Base-by-base conservation (phyloP, 805 yeast species). In the Lachancea sp. region DNA sequence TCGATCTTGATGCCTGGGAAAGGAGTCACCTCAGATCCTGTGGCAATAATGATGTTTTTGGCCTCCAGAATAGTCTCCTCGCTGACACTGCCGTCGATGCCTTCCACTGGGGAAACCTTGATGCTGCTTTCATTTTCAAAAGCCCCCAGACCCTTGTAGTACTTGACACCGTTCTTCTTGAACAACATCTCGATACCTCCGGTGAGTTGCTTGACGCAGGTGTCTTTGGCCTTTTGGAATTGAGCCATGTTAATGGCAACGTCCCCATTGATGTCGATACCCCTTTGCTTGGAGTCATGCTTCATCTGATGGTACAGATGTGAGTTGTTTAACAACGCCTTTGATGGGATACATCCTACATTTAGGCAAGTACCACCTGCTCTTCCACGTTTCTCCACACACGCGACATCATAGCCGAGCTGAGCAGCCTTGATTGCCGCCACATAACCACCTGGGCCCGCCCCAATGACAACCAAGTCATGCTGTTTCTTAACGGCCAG, bases 391-490 rank as follows among this genome's bases (percentile, higher is more conserved):
- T 87, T 88, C 68, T 92, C 99, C 51, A 92, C 72, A 76, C 98
- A 92, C 25, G 97, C 98, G 41, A 96, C 87, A 67, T 89, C 81
- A 55, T 73, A 75, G 30, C 97, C 97, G 46, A 89, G 74, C 72
- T 92, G 99, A 37, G 98, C 98, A 45, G 96, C 96, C 68, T 87
- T 90, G 66, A 92, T 92, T 58, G 99, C 98, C 41, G 97, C 97
- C 55, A 92, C 92, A 65, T 92, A 92, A 48, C 99, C 99, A 67
- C 97, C 99, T 53, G 99, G 99, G 45, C 99, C 99, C 56, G 97
- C 97, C 54, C 99, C 99, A 60, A 92, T 83, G 55, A 92, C 86
- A 41, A 90, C 95, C 41, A 92, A 77, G 59, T 92, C 97, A 63
- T 86, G 92, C 60, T 81, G 80, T 55, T 70, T 54, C 36, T 50